phyloP scores from a whole-genome alignment of 2,329 filamentous ascomycete species.

The Pyricularia sp. region DNA sequence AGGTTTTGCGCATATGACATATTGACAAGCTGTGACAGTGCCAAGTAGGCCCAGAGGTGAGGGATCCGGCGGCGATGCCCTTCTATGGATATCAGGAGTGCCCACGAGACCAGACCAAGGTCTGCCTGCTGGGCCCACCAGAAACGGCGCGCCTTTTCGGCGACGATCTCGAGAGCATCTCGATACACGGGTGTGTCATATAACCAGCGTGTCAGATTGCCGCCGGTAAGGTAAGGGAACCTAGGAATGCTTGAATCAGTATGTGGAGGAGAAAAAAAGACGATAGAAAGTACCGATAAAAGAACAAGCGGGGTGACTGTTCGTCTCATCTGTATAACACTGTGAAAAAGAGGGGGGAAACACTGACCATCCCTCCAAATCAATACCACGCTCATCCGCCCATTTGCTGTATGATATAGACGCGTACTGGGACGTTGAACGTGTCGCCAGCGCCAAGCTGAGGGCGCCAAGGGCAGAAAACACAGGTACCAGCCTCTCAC shows the following conservation, averaged over 20 bases:
- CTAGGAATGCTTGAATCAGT: no score
- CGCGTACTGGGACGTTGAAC: constrained; percentile 19
- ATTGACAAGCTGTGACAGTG: constrained; percentile 48
- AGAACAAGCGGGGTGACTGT: neutral
- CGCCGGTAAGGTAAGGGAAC: neutral
- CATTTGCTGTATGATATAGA: constrained; percentile 27
- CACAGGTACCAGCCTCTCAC: constrained; percentile 21
- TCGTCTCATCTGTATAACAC: neutral
- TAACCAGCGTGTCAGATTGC: constrained; percentile 39
- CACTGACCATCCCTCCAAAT: constrained; percentile 18
- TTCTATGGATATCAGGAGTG: constrained; percentile 47
- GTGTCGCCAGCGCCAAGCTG: constrained; percentile 18
- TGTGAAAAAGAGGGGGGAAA: neutral
- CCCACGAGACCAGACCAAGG: constrained; percentile 43
- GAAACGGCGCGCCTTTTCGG: constrained; percentile 43
- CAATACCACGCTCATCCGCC: constrained; percentile 25
- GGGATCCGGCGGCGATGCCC: constrained; percentile 48
- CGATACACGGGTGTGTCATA: constrained; percentile 40
- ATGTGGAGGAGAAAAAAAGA: neutral
- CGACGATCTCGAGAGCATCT: constrained; percentile 44
- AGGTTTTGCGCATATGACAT: constrained; percentile 54
- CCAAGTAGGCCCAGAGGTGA: constrained; percentile 44
- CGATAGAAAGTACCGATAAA: neutral
- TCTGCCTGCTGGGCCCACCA: constrained; percentile 57
- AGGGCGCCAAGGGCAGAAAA: constrained; percentile 23